phyloP scores from a whole-genome alignment of 768 basidiomycete genomes.

The Suillus luteus region DNA sequence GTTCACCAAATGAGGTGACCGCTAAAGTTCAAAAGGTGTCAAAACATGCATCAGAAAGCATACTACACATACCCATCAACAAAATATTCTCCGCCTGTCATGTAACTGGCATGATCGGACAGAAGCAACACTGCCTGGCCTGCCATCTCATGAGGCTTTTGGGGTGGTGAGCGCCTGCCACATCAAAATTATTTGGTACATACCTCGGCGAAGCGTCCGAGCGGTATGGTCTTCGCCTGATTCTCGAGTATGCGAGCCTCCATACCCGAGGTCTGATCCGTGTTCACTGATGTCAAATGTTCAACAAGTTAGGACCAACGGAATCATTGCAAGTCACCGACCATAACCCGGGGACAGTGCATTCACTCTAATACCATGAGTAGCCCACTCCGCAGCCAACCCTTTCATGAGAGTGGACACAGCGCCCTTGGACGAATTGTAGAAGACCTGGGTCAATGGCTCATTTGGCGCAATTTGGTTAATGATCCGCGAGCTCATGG shows the following conservation, averaged over 20 bases:
- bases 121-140: conserved; percentile 57
- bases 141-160: conserved; percentile 57
- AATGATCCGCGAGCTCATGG: conserved; percentile 70
- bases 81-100: conserved; percentile 60
- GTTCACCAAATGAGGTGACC: conserved; percentile 35
- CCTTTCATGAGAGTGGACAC: conserved; percentile 61
- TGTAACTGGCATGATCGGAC: conserved; percentile 52
- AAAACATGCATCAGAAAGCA: neutral
- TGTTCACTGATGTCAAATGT: conserved; percentile 43
- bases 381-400: conserved; percentile 64
- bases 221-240: conserved; percentile 52
- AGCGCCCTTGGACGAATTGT: conserved; percentile 70
- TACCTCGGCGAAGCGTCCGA: conserved; percentile 61
- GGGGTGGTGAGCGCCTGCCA: neutral
- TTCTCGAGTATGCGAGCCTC: conserved; percentile 47
- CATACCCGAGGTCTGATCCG: conserved; percentile 60
- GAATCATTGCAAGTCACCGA: conserved; percentile 10
- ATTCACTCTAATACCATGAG: conserved; percentile 56
- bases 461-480: conserved; percentile 48
- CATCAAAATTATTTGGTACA: neutral
- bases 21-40: conserved; percentile 12
- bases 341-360: conserved; percentile 63
- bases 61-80: conserved; percentile 51
- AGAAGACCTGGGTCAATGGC: conserved; percentile 51
- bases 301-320: neutral